Conservation (phyloP, 768 basidiomycete genomes). For the Jaapia argillacea region DNA sequence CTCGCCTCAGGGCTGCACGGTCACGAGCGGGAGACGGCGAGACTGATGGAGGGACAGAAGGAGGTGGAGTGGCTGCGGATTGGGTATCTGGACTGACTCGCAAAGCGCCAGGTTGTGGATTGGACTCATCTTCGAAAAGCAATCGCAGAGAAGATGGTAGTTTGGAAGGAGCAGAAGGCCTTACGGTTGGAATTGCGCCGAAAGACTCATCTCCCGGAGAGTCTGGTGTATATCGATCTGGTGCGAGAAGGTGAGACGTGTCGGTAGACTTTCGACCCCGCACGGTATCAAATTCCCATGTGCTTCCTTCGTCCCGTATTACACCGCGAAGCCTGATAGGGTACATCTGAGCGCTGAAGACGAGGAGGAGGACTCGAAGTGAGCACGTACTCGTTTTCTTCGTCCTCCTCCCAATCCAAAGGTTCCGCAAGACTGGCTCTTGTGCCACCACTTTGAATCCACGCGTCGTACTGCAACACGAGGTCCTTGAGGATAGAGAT, state of each 20-base stretch:
- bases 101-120: slow-evolving; percentile 27
- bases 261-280: slow-evolving; percentile 27
- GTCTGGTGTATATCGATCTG: not conserved
- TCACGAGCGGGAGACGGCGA: slow-evolving; percentile 28
- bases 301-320: slow-evolving; percentile 24
- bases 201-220: slow-evolving; percentile 14
- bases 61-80: slow-evolving; percentile 9
- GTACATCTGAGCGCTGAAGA: slow-evolving; percentile 1
- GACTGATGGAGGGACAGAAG: slow-evolving; percentile 15
- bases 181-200: slow-evolving; percentile 33
- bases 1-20: slow-evolving; percentile 20
- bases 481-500: slow-evolving; percentile 72
- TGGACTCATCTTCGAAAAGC: slow-evolving; percentile 58
- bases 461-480: slow-evolving; percentile 65
- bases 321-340: slow-evolving; percentile 9
- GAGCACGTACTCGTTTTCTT: slow-evolving; percentile 39
- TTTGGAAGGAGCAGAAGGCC: slow-evolving; percentile 35
- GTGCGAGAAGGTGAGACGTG: slow-evolving; percentile 2
- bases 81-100: slow-evolving; percentile 18
- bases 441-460: slow-evolving; percentile 56
- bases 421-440: slow-evolving; percentile 70
- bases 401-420: slow-evolving; percentile 64
- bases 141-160: slow-evolving; percentile 71
- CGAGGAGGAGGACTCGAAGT: too few relatives aligned
- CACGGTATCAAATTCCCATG: slow-evolving; percentile 76